Evolutionary conservation across 306 rosid species (phyloP).

Genomic region (Glycine soja): DNA sequence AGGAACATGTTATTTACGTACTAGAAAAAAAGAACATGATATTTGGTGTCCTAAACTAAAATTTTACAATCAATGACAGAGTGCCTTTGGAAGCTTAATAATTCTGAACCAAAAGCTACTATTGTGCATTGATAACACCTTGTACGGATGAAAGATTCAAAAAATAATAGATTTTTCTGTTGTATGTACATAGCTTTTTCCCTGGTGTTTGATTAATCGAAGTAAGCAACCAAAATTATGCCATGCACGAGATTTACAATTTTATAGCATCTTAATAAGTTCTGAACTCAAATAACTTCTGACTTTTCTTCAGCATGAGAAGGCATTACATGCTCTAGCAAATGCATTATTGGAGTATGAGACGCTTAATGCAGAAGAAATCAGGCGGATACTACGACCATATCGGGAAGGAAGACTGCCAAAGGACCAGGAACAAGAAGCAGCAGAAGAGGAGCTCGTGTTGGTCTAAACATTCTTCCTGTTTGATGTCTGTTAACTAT

Average conservation of each 20-base stretch:
- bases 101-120: constrained; percentile 12
- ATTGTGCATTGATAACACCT: not conserved
- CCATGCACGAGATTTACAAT: not conserved
- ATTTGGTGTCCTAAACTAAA: not conserved
- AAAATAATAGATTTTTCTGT: not conserved
- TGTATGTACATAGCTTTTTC: not conserved
- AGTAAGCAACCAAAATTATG: constrained; percentile 9
- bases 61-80: constrained; percentile 2
- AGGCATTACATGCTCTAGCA: constrained; percentile 83
- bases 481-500: constrained; percentile 33
- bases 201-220: not conserved
- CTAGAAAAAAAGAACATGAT: not conserved
- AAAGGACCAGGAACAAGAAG: constrained; percentile 67
- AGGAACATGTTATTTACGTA: not conserved
- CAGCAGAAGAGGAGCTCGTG: constrained; percentile 65
- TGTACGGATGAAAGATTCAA: not conserved
- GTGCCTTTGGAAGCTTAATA: constrained; percentile 5
- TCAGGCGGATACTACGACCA: constrained; percentile 69
- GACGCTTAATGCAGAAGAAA: constrained; percentile 79
- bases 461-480: constrained; percentile 51
- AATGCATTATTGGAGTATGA: constrained; percentile 76
- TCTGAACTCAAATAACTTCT: too few species aligned
- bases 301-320: constrained; percentile 6
- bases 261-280: too few species aligned
- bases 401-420: constrained; percentile 59